Percentiles rank a stretch among this genome's conserved stretches.
Evolutionary conservation across 1,284 basidiomycete genomes (phyloP).

Genomic region (Jaminaea rosea): DNA sequence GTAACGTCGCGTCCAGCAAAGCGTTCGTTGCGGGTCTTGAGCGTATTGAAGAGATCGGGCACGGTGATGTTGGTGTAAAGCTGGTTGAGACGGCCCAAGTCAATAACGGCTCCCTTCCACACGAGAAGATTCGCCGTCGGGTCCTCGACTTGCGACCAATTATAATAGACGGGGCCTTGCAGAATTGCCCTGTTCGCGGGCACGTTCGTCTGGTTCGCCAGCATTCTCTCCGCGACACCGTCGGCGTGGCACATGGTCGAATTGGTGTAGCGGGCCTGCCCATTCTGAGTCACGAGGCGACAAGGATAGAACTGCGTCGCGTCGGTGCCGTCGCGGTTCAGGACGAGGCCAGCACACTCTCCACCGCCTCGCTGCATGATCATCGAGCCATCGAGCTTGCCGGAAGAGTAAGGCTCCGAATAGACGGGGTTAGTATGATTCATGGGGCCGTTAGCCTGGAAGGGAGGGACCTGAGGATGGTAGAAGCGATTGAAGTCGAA

Average conservation of each 20-base stretch:
- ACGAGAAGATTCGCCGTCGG: conserved; percentile 71
- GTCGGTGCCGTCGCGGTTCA: conserved; percentile 44
- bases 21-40: conserved; percentile 57
- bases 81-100: conserved; percentile 74
- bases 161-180: conserved; percentile 78
- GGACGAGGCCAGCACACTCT: conserved; percentile 69
- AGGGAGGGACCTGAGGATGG: conserved; percentile 31
- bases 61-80: conserved; percentile 53
- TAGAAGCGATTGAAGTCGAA: conserved; percentile 77
- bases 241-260: conserved; percentile 27
- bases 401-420: conserved; percentile 64
- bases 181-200: conserved; percentile 13
- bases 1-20: conserved; percentile 78
- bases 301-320: conserved; percentile 85
- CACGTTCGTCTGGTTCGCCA: conserved; percentile 8
- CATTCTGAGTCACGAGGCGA: conserved; percentile 71
- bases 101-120: conserved; percentile 82
- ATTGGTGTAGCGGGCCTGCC: conserved; percentile 49
- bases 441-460: conserved; percentile 55
- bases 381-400: conserved; percentile 80
- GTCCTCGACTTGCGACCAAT: conserved; percentile 74
- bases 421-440: conserved; percentile 74
- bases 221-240: conserved; percentile 16
- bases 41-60: conserved; percentile 70
- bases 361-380: conserved; percentile 86